A percentile compares a stretch with the other conserved stretches of the same genome.
phyloP scores from a whole-genome alignment of 106 monocot species.

The Acorus gramineus region DNA sequence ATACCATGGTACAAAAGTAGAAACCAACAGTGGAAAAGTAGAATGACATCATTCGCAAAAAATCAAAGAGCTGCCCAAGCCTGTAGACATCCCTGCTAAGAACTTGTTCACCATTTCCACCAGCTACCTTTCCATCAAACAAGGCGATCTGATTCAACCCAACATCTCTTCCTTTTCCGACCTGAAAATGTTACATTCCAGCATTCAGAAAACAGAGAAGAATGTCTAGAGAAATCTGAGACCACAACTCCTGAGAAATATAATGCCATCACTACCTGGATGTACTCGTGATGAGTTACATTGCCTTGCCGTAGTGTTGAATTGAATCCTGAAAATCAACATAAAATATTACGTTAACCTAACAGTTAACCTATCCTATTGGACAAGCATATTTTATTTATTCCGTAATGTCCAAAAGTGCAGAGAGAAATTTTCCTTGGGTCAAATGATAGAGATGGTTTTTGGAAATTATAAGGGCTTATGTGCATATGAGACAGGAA shows the following conservation, averaged over 20 bases:
- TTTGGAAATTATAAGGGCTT: too few relatives aligned
- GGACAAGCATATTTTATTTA: too few relatives aligned
- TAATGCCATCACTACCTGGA: slow-evolving; percentile 40
- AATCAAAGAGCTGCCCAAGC: slow-evolving; percentile 86
- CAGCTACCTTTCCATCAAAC: slow-evolving; percentile 87
- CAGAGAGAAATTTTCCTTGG: too few relatives aligned
- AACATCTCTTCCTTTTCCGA: slow-evolving; percentile 87
- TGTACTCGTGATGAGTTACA: slow-evolving; percentile 88
- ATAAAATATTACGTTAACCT: too few relatives aligned
- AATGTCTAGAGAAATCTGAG: not conserved
- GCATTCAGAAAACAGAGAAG: too few relatives aligned
- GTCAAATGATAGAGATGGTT: too few relatives aligned
- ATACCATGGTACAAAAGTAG: slow-evolving; percentile 88
- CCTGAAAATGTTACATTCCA: slow-evolving; percentile 25
- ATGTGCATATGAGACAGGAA: too few relatives aligned
- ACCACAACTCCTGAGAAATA: not conserved
- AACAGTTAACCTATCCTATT: too few relatives aligned
- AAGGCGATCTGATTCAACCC: slow-evolving; percentile 87
- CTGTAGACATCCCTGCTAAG: slow-evolving; percentile 90
- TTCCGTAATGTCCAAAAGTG: too few relatives aligned
- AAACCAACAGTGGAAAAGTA: slow-evolving; percentile 85
- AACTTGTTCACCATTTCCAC: slow-evolving; percentile 92
- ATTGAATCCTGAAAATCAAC: slow-evolving; percentile 54
- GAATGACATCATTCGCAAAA: slow-evolving; percentile 90
- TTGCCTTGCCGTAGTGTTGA: slow-evolving; percentile 85